These are phyloP conservation scores for Cystofilobasidium macerans DNA, from an alignment of 768 basidiomycete species.

Conservation along the genomic window DNA sequence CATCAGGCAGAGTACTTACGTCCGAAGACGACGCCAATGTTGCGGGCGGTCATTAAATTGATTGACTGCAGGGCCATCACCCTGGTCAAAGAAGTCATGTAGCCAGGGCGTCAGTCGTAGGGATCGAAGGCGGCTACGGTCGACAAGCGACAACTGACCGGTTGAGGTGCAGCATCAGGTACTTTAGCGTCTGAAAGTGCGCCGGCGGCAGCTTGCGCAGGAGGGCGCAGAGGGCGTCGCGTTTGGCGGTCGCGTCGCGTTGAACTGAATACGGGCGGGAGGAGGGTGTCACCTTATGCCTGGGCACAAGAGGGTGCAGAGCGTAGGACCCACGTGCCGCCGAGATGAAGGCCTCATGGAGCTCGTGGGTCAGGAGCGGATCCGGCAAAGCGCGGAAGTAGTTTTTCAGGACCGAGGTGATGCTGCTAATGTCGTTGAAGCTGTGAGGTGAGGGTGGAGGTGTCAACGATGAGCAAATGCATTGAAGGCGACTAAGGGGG, in stretches of 20 bases:
- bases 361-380: conserved; percentile 77
- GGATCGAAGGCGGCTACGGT: neutral
- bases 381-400: conserved; percentile 89
- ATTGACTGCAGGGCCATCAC: conserved; percentile 56
- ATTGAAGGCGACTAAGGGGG: neutral
- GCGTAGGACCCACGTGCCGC: conserved; percentile 48
- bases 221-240: conserved; percentile 52
- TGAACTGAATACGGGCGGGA: conserved; percentile 36
- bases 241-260: conserved; percentile 53
- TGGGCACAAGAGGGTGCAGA: neutral
- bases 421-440: conserved; percentile 94
- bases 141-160: conserved; percentile 54
- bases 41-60: conserved; percentile 90
- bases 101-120: conserved; percentile 4
- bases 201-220: conserved; percentile 69
- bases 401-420: conserved; percentile 91
- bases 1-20: conserved; percentile 51
- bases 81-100: conserved; percentile 30
- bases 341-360: conserved; percentile 79
- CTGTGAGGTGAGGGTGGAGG: too few species aligned
- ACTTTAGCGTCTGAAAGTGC: conserved; percentile 73
- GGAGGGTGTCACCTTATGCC: neutral
- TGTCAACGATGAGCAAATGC: conserved; percentile 2
- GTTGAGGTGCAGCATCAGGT: conserved; percentile 77
- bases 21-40: conserved; percentile 94